These are phyloP conservation scores for Cymbidium sinense DNA, from an alignment of 106 monocot species.

Conservation along the genomic window DNA sequence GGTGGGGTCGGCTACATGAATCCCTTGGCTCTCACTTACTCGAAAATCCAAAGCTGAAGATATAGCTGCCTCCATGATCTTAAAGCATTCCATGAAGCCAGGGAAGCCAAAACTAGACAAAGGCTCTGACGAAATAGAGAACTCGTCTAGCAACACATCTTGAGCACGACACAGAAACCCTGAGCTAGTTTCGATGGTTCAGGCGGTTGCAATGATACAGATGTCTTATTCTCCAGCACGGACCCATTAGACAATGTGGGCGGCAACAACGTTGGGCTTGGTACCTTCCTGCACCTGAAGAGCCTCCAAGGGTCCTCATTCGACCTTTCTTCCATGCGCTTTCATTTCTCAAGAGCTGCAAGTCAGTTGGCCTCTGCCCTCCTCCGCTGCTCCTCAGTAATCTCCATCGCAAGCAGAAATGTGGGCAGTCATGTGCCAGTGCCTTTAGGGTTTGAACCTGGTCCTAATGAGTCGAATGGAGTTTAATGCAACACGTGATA, in stretches of 20 bases:
- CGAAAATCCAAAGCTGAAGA: no score
- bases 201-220: constrained; percentile 1
- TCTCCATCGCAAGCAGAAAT: constrained; percentile 32
- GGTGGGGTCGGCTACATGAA: constrained; percentile 16
- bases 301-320: constrained; percentile 39
- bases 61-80: constrained; percentile 34
- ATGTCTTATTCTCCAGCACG: neutral
- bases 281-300: constrained; percentile 54
- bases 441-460: neutral
- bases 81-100: constrained; percentile 51
- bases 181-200: constrained; percentile 17
- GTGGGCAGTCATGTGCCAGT: neutral
- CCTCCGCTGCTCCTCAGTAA: constrained; percentile 86
- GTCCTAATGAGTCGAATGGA: no score
- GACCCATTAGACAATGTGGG: neutral
- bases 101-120: constrained; percentile 40
- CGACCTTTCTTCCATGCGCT: constrained; percentile 28
- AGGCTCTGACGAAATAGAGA: constrained; percentile 57
- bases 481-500: no score
- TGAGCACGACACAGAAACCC: constrained; percentile 44
- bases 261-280: neutral
- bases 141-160: constrained; percentile 82
- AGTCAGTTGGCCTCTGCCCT: constrained; percentile 86
- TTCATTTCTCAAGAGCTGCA: constrained; percentile 85
- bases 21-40: constrained; percentile 48